Evolutionary conservation across 345 rosid species (phyloP).

Genomic region (Salix udensis): DNA sequence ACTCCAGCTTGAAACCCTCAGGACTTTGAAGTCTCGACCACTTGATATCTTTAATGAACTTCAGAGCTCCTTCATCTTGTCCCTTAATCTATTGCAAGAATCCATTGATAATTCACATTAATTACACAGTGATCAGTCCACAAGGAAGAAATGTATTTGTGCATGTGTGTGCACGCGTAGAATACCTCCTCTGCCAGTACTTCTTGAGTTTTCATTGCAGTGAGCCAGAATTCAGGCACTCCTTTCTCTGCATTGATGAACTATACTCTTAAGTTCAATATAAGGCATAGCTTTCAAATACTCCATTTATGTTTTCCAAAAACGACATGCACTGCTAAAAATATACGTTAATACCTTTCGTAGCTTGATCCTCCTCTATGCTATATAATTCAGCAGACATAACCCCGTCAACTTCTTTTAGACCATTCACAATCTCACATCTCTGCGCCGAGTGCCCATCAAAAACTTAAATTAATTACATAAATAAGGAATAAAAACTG

Average conservation of each 20-base stretch:
- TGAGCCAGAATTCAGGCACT: slow-evolving; percentile 26
- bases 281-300: not conserved
- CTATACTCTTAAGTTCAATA: not conserved
- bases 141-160: not conserved
- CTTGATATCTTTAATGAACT: slow-evolving; percentile 27
- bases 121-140: not conserved
- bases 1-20: slow-evolving; percentile 33
- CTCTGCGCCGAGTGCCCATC: slow-evolving; percentile 2
- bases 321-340: no score
- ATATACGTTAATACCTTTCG: not conserved
- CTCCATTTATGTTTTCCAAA: no score
- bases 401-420: slow-evolving; percentile 20
- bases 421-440: slow-evolving; percentile 20
- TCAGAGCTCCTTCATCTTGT: slow-evolving; percentile 32
- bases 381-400: not conserved
- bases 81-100: slow-evolving; percentile 22
- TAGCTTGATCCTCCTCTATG: slow-evolving; percentile 5
- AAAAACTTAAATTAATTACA: not conserved
- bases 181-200: slow-evolving; percentile 21
- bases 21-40: slow-evolving; percentile 23
- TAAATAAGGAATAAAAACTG: not conserved
- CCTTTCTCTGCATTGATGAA: slow-evolving; percentile 18
- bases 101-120: not conserved
- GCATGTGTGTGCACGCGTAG: not conserved
- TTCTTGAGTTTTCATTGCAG: slow-evolving; percentile 19